phyloP scores from a whole-genome alignment of 352 stramenopile genomes.

The Detonula confervacea region DNA sequence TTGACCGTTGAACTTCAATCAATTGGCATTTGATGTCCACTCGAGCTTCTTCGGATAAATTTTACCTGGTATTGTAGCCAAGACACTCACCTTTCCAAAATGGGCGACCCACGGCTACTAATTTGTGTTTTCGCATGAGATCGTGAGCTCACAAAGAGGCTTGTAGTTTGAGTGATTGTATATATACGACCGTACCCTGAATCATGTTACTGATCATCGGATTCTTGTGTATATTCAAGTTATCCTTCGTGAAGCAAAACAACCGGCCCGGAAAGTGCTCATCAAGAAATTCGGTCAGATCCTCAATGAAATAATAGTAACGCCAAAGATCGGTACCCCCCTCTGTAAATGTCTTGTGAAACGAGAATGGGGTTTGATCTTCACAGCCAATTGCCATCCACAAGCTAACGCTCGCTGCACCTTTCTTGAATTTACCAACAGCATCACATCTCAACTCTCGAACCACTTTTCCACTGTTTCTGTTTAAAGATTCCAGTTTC shows the following conservation, averaged over 20 bases:
- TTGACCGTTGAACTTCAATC: too few species aligned
- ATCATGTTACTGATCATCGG: slow-evolving; percentile 2
- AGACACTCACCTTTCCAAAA: too few species aligned
- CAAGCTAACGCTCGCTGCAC: neutral
- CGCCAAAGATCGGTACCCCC: slow-evolving; percentile 9
- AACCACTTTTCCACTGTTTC: neutral
- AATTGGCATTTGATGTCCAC: too few species aligned
- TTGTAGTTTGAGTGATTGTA: too few species aligned
- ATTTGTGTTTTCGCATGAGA: too few species aligned
- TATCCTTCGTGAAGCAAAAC: slow-evolving; percentile 35
- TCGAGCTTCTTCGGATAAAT: too few species aligned
- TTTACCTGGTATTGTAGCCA: too few species aligned
- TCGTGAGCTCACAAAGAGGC: too few species aligned
- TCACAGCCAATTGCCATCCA: slow-evolving; percentile 12
- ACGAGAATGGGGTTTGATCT: neutral
- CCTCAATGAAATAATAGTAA: slow-evolving; percentile 5
- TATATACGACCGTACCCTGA: too few species aligned
- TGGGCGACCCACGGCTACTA: too few species aligned
- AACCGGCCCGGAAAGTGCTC: neutral
- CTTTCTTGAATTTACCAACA: slow-evolving; percentile 14
- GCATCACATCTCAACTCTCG: neutral
- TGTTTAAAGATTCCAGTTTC: neutral
- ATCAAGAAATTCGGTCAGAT: slow-evolving; percentile 5
- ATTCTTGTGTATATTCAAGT: slow-evolving; percentile 23
- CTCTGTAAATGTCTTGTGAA: neutral